Conservation (phyloP, 441 rosid species). For the Populus hybrid region DNA sequence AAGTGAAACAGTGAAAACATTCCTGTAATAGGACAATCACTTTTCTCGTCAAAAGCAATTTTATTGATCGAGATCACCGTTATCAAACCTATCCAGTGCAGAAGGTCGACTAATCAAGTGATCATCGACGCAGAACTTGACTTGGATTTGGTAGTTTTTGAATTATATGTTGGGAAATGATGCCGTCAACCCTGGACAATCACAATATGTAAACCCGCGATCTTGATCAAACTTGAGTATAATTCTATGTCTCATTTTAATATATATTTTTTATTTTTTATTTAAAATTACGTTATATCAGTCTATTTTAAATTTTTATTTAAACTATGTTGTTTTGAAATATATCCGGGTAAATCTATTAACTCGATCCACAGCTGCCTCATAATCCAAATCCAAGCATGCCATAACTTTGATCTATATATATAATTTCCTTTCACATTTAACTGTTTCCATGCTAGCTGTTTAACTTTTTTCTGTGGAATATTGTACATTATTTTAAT, state of each 20-base stretch:
- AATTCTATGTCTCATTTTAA: background rate
- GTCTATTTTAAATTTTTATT: no score
- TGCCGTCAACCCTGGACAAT: background rate
- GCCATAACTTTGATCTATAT: background rate
- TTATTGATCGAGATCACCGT: background rate
- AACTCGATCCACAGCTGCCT: no score
- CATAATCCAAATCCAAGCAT: background rate
- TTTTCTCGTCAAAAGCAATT: background rate
- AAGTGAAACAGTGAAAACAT: constrained; percentile 9
- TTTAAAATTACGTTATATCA: no score
- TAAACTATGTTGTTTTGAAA: no score
- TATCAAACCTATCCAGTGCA: no score
- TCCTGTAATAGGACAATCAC: background rate
- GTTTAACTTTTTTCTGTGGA: background rate
- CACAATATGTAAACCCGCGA: background rate
- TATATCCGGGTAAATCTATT: no score
- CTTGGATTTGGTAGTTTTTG: background rate
- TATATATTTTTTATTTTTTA: no score
- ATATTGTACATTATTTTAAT: background rate
- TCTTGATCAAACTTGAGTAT: background rate
- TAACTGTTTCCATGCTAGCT: background rate
- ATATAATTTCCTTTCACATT: no score
- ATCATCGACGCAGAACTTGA: background rate
- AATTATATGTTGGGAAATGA: background rate
- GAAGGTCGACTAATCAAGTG: background rate